These are phyloP conservation scores for Pseudogymnoascus sp. DNA, from an alignment of 2,329 filamentous ascomycete species.

Conservation along the genomic window DNA sequence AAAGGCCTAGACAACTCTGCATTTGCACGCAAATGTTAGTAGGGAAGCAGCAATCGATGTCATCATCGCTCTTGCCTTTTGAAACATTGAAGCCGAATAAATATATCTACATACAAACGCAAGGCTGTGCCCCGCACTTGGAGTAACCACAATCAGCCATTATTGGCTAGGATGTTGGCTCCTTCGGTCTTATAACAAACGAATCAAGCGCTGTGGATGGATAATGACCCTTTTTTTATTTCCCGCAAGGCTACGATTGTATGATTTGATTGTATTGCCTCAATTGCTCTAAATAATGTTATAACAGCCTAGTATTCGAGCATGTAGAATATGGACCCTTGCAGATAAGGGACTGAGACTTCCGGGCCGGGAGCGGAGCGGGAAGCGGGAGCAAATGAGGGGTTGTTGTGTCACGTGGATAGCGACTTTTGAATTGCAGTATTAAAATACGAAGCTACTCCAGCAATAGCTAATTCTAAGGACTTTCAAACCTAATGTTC, in stretches of 20 bases:
- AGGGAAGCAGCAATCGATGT: background rate
- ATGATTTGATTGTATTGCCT: background rate
- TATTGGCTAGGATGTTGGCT: background rate
- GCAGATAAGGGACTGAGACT: background rate
- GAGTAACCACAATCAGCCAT: background rate
- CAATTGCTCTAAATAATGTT: background rate
- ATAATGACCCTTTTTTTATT: background rate
- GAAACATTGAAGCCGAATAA: background rate
- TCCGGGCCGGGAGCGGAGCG: background rate
- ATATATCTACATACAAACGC: background rate
- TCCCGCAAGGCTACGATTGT: background rate
- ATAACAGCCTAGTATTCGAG: background rate
- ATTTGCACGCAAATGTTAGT: background rate
- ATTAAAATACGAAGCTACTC: background rate
- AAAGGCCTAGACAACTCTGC: background rate
- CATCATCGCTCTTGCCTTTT: background rate
- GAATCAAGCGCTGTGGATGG: background rate
- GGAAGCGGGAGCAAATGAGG: background rate
- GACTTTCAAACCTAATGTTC: no score
- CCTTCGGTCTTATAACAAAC: background rate
- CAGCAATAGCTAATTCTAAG: background rate
- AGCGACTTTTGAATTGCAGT: background rate
- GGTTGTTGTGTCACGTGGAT: background rate
- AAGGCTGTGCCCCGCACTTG: background rate
- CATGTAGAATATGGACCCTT: background rate